These are phyloP conservation scores for Fennellomyces sp. DNA, from an alignment of 371 early-diverging fungal species.

Conservation along the genomic window DNA sequence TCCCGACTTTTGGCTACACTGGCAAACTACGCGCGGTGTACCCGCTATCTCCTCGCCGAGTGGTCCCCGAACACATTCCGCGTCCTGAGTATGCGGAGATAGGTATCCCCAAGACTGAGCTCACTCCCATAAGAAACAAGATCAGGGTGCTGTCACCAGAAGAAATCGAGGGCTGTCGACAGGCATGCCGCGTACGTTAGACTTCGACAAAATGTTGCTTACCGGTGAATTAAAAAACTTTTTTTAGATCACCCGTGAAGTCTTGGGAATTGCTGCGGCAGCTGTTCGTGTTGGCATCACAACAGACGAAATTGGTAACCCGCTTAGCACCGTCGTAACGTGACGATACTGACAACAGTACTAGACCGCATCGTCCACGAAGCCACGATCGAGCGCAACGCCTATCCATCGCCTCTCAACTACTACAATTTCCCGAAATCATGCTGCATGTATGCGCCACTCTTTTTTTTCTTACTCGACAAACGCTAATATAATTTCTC, in stretches of 20 bases:
- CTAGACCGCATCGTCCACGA: conserved; percentile 85
- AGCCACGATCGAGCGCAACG: conserved; percentile 83
- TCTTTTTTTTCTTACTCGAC: too few species aligned
- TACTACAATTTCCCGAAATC: conserved; percentile 93
- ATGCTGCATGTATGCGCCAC: conserved; percentile 86
- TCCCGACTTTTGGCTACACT: conserved; percentile 77
- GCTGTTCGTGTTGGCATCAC: conserved; percentile 89
- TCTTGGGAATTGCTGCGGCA: conserved; percentile 80
- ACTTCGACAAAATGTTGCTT: too few species aligned
- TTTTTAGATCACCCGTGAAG: conserved; percentile 87
- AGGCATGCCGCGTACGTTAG: conserved; percentile 77
- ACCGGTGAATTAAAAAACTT: too few species aligned
- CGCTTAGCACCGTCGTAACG: too few species aligned
- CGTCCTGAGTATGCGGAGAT: conserved; percentile 86
- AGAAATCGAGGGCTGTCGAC: conserved; percentile 83
- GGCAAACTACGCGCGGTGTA: conserved; percentile 86
- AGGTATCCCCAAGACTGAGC: conserved; percentile 74
- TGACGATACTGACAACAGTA: too few species aligned
- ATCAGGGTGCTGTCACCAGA: conserved; percentile 69
- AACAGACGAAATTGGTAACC: conserved; percentile 83
- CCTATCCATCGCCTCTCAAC: conserved; percentile 97
- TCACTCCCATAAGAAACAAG: conserved; percentile 55
- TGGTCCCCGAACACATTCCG: conserved; percentile 75
- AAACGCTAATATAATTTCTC: too few species aligned
- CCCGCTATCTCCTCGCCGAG: conserved; percentile 79